Conservation (phyloP, 2,329 filamentous ascomycete species). For the Colletotrichum theobromicola region DNA sequence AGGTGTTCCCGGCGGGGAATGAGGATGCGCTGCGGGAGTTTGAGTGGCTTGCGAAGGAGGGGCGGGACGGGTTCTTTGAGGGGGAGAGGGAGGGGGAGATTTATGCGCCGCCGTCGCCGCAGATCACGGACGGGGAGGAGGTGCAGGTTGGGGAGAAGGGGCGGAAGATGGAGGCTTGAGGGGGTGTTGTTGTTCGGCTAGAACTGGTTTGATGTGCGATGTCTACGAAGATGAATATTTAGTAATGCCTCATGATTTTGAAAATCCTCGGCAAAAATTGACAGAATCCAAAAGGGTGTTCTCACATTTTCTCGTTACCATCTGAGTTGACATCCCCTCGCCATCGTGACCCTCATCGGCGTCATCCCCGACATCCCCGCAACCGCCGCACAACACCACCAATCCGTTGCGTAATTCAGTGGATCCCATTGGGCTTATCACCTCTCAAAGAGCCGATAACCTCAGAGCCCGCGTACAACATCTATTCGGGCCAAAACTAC, state of each 20-base stretch:
- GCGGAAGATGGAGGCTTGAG: background rate
- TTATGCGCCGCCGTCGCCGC: conserved; percentile 14
- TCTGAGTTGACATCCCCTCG: background rate
- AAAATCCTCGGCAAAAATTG: fast-evolving
- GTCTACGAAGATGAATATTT: background rate
- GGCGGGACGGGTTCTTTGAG: conserved; percentile 29
- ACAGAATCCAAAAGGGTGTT: background rate
- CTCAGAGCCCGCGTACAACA: background rate
- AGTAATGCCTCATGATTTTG: background rate
- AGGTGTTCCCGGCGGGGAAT: conserved; percentile 26
- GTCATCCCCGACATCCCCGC: background rate
- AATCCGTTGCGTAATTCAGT: background rate
- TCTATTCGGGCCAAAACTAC: background rate
- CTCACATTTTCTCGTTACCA: fast-evolving
- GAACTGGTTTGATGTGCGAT: fast-evolving
- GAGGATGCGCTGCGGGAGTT: conserved; percentile 20
- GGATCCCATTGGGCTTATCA: background rate
- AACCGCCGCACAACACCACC: background rate
- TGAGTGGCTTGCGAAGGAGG: conserved; percentile 29
- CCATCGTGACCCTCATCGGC: background rate
- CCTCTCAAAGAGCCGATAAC: background rate
- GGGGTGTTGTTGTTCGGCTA: fast-evolving
- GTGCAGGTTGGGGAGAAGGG: conserved; percentile 1
- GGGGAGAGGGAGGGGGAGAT: conserved; percentile 21
- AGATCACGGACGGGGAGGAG: conserved; percentile 6